These are phyloP conservation scores for Penicillium roqueforti DNA, from an alignment of 495 filamentous ascomycete species.

Conservation along the genomic window DNA sequence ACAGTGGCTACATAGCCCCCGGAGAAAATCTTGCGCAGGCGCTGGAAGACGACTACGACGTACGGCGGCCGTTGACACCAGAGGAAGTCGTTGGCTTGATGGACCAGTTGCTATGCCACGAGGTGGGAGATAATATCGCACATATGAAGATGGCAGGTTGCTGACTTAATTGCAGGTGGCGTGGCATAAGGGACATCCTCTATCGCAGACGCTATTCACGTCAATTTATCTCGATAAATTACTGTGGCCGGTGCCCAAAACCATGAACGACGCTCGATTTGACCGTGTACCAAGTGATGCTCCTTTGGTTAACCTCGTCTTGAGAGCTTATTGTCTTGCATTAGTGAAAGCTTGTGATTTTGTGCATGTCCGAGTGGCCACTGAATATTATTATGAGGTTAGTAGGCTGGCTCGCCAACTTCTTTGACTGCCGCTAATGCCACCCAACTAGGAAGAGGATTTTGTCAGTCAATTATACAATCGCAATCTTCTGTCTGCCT, in stretches of 20 bases:
- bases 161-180: slow-evolving; percentile 64
- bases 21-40: slow-evolving; percentile 58
- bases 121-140: slow-evolving; percentile 49
- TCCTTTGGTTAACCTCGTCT: slow-evolving; percentile 58
- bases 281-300: slow-evolving; percentile 39
- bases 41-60: slow-evolving; percentile 82
- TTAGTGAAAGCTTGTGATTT: slow-evolving; percentile 78
- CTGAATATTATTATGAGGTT: slow-evolving; percentile 86
- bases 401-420: slow-evolving; percentile 8
- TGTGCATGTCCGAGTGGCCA: slow-evolving; percentile 67
- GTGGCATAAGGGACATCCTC: slow-evolving; percentile 91
- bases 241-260: slow-evolving; percentile 63
- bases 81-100: slow-evolving; percentile 88
- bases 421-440: background rate
- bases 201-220: slow-evolving; percentile 94
- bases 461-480: slow-evolving; percentile 89
- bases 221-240: slow-evolving; percentile 87
- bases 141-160: background rate
- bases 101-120: slow-evolving; percentile 85
- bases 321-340: slow-evolving; percentile 82
- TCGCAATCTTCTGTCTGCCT: slow-evolving; percentile 63
- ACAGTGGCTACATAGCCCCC: slow-evolving; percentile 75
- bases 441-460: slow-evolving; percentile 73
- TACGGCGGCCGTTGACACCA: slow-evolving; percentile 61
- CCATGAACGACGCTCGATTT: slow-evolving; percentile 68